Evolutionary conservation across 164 flowering plant genomes (phyloP).

Genomic region (Vitis cinerea): DNA sequence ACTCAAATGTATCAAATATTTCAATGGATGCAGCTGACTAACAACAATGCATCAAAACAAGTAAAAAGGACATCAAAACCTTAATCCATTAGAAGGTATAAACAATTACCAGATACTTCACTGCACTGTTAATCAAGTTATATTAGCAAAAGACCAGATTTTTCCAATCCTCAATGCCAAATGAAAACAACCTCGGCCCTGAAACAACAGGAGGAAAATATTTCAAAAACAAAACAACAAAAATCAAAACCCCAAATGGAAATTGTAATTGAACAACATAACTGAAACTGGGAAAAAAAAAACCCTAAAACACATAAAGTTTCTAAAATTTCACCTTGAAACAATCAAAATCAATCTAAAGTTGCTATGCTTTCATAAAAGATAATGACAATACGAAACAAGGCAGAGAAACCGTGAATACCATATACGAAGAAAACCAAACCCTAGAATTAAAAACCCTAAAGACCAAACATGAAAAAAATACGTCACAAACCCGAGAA

Average conservation of each 20-base stretch:
- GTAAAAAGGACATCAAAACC: neutral
- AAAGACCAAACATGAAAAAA: neutral
- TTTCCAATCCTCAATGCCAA: neutral
- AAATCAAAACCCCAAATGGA: neutral
- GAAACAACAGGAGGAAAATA: neutral
- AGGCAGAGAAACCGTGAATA: neutral
- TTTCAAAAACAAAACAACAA: neutral
- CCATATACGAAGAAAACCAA: slow-evolving; percentile 6
- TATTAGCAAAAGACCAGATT: neutral
- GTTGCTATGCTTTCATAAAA: neutral
- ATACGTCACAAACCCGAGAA: slow-evolving; percentile 5
- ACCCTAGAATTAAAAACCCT: slow-evolving; percentile 17
- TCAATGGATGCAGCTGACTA: no score
- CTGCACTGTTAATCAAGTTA: neutral
- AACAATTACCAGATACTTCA: slow-evolving; percentile 4
- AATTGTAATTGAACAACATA: neutral
- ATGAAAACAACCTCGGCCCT: slow-evolving; percentile 1
- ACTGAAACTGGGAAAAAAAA: no score
- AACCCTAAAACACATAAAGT: no score
- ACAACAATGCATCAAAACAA: neutral
- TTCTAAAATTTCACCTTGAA: neutral
- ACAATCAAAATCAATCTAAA: neutral
- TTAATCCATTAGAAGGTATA: neutral
- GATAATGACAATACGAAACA: neutral
- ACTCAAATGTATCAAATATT: no score